Percentiles rank a stretch among this genome's conserved stretches.
These are phyloP conservation scores for Rhytidiadelphus loreus DNA, from an alignment of 225 moss, liverwort and hornwort species.

Conservation along the genomic window DNA sequence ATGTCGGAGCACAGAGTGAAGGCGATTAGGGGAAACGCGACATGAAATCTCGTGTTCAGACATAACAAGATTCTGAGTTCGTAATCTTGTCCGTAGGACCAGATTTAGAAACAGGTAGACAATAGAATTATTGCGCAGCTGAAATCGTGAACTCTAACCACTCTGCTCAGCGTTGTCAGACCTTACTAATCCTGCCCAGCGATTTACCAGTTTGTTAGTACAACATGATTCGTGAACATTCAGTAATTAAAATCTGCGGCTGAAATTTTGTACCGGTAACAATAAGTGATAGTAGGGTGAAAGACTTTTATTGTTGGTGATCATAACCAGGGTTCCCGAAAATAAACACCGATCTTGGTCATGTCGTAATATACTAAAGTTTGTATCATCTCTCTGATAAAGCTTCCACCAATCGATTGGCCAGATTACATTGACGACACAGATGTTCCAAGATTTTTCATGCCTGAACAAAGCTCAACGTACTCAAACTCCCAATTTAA, in stretches of 20 bases:
- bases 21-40: too few species aligned
- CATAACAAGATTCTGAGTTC: too few species aligned
- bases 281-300: neutral
- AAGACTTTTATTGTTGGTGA: neutral
- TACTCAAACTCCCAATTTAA: neutral
- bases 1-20: too few species aligned
- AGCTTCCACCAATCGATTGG: neutral
- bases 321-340: neutral
- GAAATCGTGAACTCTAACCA: too few species aligned
- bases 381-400: neutral
- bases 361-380: neutral
- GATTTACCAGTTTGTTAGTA: too few species aligned
- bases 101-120: too few species aligned
- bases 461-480: neutral
- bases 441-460: neutral
- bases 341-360: neutral
- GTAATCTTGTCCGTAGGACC: too few species aligned
- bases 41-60: too few species aligned
- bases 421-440: neutral
- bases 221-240: neutral
- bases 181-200: too few species aligned
- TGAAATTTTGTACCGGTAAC: neutral
- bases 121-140: too few species aligned
- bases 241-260: neutral
- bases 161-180: too few species aligned